Conservation (phyloP, 2,329 filamentous ascomycete species). For the Cryphonectria parasitica region DNA sequence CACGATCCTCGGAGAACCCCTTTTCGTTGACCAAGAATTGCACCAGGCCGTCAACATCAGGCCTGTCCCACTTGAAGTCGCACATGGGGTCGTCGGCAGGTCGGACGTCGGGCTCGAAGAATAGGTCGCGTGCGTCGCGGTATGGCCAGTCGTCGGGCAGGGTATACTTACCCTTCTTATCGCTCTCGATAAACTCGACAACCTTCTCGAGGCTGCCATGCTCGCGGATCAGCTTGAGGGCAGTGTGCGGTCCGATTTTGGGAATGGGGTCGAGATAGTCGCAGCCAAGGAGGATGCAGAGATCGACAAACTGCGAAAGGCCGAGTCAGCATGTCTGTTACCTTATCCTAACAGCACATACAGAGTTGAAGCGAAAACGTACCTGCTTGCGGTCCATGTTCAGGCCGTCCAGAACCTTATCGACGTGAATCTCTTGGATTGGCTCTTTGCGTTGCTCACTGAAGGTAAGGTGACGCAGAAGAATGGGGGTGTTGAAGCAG, state of each 20-base stretch:
- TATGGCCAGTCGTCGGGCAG: constrained; percentile 98
- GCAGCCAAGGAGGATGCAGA: constrained; percentile 96
- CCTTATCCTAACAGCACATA: not conserved
- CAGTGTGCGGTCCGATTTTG: constrained; percentile 89
- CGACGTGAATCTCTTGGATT: constrained; percentile 90
- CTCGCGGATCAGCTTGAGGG: constrained; percentile 91
- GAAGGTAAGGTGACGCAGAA: constrained; percentile 92
- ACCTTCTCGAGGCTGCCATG: constrained; percentile 87
- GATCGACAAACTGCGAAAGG: constrained; percentile 79
- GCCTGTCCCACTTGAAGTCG: constrained; percentile 97
- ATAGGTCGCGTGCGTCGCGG: constrained; percentile 86
- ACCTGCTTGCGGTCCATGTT: constrained; percentile 88
- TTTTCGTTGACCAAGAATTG: constrained; percentile 92
- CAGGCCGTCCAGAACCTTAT: constrained; percentile 83
- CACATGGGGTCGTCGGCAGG: constrained; percentile 82
- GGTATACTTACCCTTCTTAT: constrained; percentile 77
- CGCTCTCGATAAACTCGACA: constrained; percentile 76
- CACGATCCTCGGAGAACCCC: constrained; percentile 94
- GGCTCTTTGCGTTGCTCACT: constrained; percentile 97
- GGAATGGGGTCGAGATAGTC: constrained; percentile 97
- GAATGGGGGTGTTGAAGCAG: constrained; percentile 89
- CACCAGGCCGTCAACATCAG: constrained; percentile 87
- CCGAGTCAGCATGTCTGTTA: constrained; percentile 5
- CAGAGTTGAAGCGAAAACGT: constrained; percentile 31
- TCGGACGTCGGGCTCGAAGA: constrained; percentile 88